These are phyloP conservation scores for Penicillium steckii DNA, from an alignment of 495 filamentous ascomycete genomes.

Conservation along the genomic window DNA sequence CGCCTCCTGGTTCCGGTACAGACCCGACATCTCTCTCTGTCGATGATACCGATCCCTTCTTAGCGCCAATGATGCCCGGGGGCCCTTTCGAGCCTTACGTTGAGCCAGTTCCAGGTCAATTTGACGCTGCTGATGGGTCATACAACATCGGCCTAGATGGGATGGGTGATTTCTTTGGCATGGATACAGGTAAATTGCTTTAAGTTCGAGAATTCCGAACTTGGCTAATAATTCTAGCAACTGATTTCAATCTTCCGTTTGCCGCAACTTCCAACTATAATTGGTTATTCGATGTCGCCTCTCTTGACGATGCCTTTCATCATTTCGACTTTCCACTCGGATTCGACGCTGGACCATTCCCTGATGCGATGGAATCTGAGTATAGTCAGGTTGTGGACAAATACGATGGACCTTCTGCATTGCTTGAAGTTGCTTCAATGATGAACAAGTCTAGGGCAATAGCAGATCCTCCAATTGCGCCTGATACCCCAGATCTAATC, in stretches of 20 bases:
- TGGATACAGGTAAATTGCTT: slow-evolving; percentile 30
- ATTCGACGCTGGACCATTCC: slow-evolving; percentile 23
- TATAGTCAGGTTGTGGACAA: slow-evolving; percentile 4
- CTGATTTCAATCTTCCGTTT: slow-evolving; percentile 57
- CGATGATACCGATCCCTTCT: slow-evolving; percentile 30
- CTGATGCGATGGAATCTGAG: slow-evolving; percentile 10
- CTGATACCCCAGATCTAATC: slow-evolving; percentile 4
- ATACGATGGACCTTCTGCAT: slow-evolving; percentile 17
- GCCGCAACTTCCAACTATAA: slow-evolving; percentile 55
- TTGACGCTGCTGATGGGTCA: slow-evolving; percentile 37
- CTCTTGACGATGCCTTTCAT: slow-evolving; percentile 37
- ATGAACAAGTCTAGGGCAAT: slow-evolving; percentile 8
- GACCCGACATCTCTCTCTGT: slow-evolving; percentile 24
- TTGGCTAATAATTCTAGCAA: slow-evolving; percentile 32
- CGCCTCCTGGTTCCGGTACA: slow-evolving; percentile 31
- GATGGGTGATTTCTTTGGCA: slow-evolving; percentile 24
- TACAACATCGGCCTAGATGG: slow-evolving; percentile 24
- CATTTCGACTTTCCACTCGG: slow-evolving; percentile 28
- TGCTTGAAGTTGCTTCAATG: slow-evolving; percentile 21
- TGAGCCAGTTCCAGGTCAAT: slow-evolving; percentile 36
- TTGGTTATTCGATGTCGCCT: slow-evolving; percentile 52
- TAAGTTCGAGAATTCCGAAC: not conserved
- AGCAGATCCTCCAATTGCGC: not conserved
- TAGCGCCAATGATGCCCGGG: slow-evolving; percentile 35
- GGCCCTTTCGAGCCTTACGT: slow-evolving; percentile 37